Base-by-base conservation (phyloP, 225 moss, liverwort and hornwort species). In the Sphagnum tenellum region DNA sequence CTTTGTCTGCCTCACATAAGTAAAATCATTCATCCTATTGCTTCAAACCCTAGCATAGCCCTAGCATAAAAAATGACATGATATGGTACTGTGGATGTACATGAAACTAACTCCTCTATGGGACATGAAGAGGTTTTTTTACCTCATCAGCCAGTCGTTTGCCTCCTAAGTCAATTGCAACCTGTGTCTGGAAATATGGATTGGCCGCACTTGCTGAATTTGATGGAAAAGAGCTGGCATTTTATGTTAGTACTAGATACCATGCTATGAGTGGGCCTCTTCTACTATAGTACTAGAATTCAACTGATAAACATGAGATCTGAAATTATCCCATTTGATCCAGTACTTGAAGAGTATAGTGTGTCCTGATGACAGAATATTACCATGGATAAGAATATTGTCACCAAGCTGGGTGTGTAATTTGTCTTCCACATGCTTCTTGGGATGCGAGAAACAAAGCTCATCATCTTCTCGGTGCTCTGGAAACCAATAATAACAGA, bases 101-200 rank as follows among this genome's bases (percentile, higher is more conserved):
- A 29, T 29, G 29, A 29, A 29, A 29, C 29, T 29, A 29, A 29
- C 29, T 29, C 29, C 29, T 29, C 29, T 29, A 29, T 29, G 29
- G 29, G 29, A 29, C 29, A 29, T 29, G 29, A 29, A 29, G 29
- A 29, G 29, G 29, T 29, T 29, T 29, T 29, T 46, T 60, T 74
- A 94, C 94, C 89, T 91, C 91, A 72, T 94, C 89, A 29, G 91
- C 94, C 62, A 94, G 83, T 75, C 89, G 87, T 66, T 84, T 91
- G 61, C 94, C 94, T 47, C 87, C 91, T 66, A 82, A 81, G 71
- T 94, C 94, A 65, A 94, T 87, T 57, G 89, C 94, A 73, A 76
- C 77, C 60, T 89, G 85, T 7, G 94, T 94, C 70, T 88, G 87
- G 57, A 89, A 75, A 53, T 78, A 79, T 11, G 91, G 85, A 66